Base-by-base conservation (phyloP, 805 yeast species). In the Lipomyces japonicus region DNA sequence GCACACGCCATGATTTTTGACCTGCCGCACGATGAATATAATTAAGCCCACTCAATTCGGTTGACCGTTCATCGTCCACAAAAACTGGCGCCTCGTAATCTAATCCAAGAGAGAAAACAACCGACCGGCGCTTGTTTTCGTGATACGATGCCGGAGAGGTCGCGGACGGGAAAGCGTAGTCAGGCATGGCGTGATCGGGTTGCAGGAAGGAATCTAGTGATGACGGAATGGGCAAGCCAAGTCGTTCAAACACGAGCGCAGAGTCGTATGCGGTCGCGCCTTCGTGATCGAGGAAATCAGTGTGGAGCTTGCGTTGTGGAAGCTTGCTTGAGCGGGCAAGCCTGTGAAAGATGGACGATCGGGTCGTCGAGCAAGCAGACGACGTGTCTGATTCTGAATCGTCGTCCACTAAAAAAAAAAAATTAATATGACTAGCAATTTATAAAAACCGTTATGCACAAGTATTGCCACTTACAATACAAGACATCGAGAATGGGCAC, bases 211-310 rank as follows among this genome's bases (percentile, higher is more conserved):
- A n/a, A n/a, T n/a, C n/a, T n/a, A 52, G 39, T 3, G 35, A 3
- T 16, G 38, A 46, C 39, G 51, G 51, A 14, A 44, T 47, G 14
- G 43, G 44, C 32, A 52, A 23, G 35, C 46, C 49, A 2, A 46
- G 43, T 12, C 40, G 35, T 6, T 34, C 37, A 25, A 53, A 42
- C 25, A 50, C 31, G 10, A 24, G 39, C 3, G 26, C 53, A n/a
- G 57, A 42, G 45, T 53, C 57, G 28, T 32, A 22, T 12, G 32
- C 49, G 22, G 50, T 36, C n/a, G 39, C 55, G 31, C 57, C 57
- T 4, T 48, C 53, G 48, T 46, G 34, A 44, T 53, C 57, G 23
- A 49, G 42, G 31, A 40, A 53, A 2, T 38, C 39, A 6, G 53
- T 40, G 4, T 39, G 42, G 36, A 32, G 48, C 28, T 42, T 38